Evolutionary conservation across 768 basidiomycete species (phyloP).

Genomic region (Amanita muscaria): DNA sequence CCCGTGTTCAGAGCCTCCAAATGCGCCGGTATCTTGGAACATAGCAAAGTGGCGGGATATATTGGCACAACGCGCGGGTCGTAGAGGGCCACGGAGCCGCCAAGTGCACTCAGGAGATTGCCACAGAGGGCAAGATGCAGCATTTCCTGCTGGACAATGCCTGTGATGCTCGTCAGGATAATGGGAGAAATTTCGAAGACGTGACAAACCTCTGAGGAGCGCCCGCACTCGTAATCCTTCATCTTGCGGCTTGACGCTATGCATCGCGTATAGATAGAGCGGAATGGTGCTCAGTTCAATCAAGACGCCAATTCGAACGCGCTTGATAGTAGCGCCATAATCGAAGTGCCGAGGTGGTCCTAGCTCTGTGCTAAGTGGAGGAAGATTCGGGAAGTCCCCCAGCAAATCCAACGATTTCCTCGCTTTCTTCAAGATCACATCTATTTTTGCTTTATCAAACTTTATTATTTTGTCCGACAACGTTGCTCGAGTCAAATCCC

Average conservation of each 20-base stretch:
- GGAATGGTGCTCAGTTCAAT: constrained; percentile 21
- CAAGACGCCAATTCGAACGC: too few relatives aligned
- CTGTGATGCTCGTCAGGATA: constrained; percentile 7
- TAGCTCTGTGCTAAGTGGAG: too few relatives aligned
- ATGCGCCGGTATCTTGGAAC: constrained; percentile 6
- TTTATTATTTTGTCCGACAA: too few relatives aligned
- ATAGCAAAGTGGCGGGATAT: constrained; percentile 15
- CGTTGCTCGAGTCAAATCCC: too few relatives aligned
- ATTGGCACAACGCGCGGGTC: constrained; percentile 13
- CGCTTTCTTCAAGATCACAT: too few relatives aligned
- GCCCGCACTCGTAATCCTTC: constrained; percentile 9
- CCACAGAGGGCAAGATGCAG: constrained; percentile 20
- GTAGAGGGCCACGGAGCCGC: constrained; percentile 16
- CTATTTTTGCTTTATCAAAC: too few relatives aligned
- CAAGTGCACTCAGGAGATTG: constrained; percentile 16
- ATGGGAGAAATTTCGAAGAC: constrained; percentile 1
- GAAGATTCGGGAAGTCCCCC: too few relatives aligned
- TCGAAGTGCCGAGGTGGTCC: too few relatives aligned
- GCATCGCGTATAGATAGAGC: constrained; percentile 18
- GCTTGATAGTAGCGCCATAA: too few relatives aligned
- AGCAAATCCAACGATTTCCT: too few relatives aligned
- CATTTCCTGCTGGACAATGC: constrained; percentile 20
- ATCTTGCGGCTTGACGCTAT: constrained; percentile 16
- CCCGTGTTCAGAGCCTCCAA: neutral
- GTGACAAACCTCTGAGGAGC: constrained; percentile 9